Percentiles rank a stretch among this genome's conserved stretches.
phyloP scores from a whole-genome alignment of 768 basidiomycete genomes.

The Termitomyces sp. region DNA sequence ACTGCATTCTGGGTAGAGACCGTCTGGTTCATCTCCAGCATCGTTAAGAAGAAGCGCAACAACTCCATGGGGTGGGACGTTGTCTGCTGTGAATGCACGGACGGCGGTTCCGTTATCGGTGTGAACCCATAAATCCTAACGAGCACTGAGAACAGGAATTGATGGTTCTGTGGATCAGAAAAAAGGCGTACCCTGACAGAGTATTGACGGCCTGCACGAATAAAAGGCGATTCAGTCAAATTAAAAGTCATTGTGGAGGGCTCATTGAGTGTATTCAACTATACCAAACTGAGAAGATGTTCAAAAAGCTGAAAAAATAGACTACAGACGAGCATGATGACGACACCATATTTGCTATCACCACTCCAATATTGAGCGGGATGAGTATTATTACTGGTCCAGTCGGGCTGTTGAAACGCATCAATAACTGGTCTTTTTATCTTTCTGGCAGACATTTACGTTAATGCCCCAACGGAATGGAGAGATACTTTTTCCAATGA shows the following conservation, averaged over 20 bases:
- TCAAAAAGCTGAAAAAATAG: no score
- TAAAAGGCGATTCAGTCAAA: slow-evolving; percentile 63
- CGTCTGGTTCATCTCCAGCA: slow-evolving; percentile 63
- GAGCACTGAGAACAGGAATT: no score
- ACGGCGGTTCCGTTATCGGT: slow-evolving; percentile 66
- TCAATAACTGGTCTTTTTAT: background rate
- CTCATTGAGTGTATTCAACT: slow-evolving; percentile 56
- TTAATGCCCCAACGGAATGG: slow-evolving; percentile 71
- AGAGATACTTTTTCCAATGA: slow-evolving; percentile 55
- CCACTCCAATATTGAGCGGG: slow-evolving; percentile 70
- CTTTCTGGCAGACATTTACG: slow-evolving; percentile 27
- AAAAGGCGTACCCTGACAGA: no score
- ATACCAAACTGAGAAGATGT: background rate
- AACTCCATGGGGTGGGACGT: slow-evolving; percentile 67
- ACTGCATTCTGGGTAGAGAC: slow-evolving; percentile 53
- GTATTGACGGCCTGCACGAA: slow-evolving; percentile 60
- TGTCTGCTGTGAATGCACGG: slow-evolving; percentile 49
- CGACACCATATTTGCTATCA: slow-evolving; percentile 51
- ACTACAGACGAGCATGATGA: slow-evolving; percentile 65
- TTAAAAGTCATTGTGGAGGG: slow-evolving; percentile 53
- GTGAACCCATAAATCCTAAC: slow-evolving; percentile 75
- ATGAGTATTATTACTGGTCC: slow-evolving; percentile 37
- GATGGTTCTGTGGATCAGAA: no score
- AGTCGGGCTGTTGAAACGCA: slow-evolving; percentile 28
- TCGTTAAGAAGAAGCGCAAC: slow-evolving; percentile 64